Percentiles rank a stretch among this genome's conserved stretches.
phyloP scores from a whole-genome alignment of 2,329 filamentous ascomycete species.

The Diaporthe sp. region DNA sequence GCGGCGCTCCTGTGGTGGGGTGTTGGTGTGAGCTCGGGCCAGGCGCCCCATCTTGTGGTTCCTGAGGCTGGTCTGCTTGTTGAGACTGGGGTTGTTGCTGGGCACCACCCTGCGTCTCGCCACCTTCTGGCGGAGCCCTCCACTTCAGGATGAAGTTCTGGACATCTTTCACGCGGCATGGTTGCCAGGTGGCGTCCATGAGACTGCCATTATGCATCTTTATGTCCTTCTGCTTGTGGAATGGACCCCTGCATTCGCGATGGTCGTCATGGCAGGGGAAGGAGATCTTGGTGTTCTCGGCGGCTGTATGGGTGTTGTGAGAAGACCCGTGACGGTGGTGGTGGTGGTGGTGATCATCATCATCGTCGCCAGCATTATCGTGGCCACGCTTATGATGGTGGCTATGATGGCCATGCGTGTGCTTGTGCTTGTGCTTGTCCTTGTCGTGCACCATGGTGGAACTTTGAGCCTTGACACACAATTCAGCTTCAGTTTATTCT shows the following conservation, averaged over 20 bases:
- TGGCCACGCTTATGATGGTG: too few relatives aligned
- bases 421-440: neutral
- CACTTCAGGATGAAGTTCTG: neutral
- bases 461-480: neutral
- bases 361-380: too few relatives aligned
- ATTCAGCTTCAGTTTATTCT: neutral
- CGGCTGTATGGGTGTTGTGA: too few relatives aligned
- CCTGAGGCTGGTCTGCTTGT: neutral
- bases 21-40: neutral
- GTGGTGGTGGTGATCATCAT: too few relatives aligned
- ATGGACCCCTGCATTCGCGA: neutral
- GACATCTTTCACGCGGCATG: neutral
- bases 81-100: neutral
- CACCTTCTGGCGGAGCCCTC: neutral
- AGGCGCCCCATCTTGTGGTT: too few relatives aligned
- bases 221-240: neutral
- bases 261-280: neutral
- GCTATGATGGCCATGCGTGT: neutral
- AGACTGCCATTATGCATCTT: neutral
- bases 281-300: too few relatives aligned
- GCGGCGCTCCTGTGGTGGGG: neutral
- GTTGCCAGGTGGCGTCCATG: neutral
- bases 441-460: neutral
- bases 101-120: neutral
- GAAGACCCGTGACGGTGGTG: too few relatives aligned